Evolutionary conservation across 2,329 filamentous ascomycete genomes (phyloP).

Genomic region (Calonectria naviculata): DNA sequence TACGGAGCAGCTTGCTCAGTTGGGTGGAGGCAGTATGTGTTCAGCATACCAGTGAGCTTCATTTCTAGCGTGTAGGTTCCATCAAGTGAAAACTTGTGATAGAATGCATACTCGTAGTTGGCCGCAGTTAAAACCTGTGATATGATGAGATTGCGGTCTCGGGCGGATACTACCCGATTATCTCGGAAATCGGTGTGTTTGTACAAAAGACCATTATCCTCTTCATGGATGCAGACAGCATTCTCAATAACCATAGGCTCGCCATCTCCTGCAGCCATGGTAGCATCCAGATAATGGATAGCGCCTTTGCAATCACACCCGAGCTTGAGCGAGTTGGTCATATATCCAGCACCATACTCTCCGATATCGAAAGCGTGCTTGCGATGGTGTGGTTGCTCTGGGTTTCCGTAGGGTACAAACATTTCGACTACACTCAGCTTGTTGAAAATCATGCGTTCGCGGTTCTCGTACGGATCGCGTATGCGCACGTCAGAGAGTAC

Average conservation of each 20-base stretch:
- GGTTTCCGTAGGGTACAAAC: conserved; percentile 76
- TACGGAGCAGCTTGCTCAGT: conserved; percentile 62
- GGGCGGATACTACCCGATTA: conserved; percentile 67
- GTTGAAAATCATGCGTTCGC: conserved; percentile 73
- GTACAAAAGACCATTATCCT: conserved; percentile 77
- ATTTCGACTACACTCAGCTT: conserved; percentile 76
- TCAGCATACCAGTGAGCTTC: conserved; percentile 74
- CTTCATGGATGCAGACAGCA: conserved; percentile 76
- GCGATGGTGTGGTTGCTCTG: conserved; percentile 72
- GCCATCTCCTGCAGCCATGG: conserved; percentile 65
- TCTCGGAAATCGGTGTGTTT: conserved; percentile 80
- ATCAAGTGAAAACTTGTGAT: conserved; percentile 68
- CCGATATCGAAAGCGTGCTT: conserved; percentile 81
- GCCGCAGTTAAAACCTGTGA: conserved; percentile 77
- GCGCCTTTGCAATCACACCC: conserved; percentile 78
- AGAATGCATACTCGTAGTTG: conserved; percentile 75
- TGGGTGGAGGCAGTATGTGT: conserved; percentile 66
- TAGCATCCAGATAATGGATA: conserved; percentile 72
- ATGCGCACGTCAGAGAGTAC: conserved; percentile 74
- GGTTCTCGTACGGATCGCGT: conserved; percentile 62
- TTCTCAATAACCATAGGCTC: conserved; percentile 63
- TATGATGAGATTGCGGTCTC: conserved; percentile 71
- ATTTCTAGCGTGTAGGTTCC: conserved; percentile 72
- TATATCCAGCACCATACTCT: conserved; percentile 74
- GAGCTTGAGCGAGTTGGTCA: conserved; percentile 74